Base-by-base conservation (phyloP, 345 rosid species). In the Ricinus communis region DNA sequence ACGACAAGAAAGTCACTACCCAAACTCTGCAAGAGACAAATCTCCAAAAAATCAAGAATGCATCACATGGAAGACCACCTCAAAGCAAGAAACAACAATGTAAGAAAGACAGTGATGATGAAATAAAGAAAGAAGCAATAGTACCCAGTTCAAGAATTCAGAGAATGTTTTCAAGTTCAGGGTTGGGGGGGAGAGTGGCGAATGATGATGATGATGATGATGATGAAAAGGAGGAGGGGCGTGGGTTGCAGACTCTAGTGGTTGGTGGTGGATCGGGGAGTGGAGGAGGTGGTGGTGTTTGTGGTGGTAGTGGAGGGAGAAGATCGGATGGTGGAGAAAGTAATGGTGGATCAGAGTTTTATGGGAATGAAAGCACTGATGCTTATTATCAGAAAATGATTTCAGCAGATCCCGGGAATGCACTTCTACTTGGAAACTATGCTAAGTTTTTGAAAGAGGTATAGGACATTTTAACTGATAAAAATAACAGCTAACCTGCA, bases 361-460 rank as follows among this genome's bases (percentile, higher is more conserved):
- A 75, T 22, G 82, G 85, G 58, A 81, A 74, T 66, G 86, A 81
- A 10, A 72, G 77, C 46, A 82, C 86, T 43, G 87, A 90, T 19
- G 78, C 59, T 62, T 90, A 88, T 85, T 90, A 85, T 73, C 73
- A 72, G 62, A 82, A 69, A 31, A 84, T 87, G 91, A 88, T 90
- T 43, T 79, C 84, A 13, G 74, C 75, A 25, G 71, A 84, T 65
- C 90, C 93, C 30, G 82, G 74, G 31, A 90, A 84, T 72, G 65
- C 88, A 12, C 85, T 87, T 69, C 69, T 87, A 54, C 85, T 85
- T 18, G 90, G 87, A 57, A 90, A 88, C 76, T 88, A 88, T 72
- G 93, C 93, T 14, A 87, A 63, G 81, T 85, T 87, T 72, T 79
- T 88, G 81, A 88, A 85, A 85, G 91, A 88, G 87, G 93, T 87